These are phyloP conservation scores for Candida palmyrensis DNA, from an alignment of 805 yeast genomes.

Conservation along the genomic window DNA sequence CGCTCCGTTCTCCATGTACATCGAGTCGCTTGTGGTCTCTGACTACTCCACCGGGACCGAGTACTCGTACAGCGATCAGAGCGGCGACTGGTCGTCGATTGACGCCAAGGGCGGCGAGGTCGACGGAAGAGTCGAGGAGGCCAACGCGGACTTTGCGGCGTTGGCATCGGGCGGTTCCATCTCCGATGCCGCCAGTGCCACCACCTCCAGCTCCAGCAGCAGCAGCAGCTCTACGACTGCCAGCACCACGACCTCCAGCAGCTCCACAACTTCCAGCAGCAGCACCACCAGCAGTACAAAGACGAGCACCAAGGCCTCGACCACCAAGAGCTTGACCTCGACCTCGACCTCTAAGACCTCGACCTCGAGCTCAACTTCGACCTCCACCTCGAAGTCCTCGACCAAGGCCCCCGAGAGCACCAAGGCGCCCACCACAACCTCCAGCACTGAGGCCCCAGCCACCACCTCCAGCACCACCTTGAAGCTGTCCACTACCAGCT, in stretches of 20 bases:
- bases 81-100: slow-evolving; percentile 61
- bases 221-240: slow-evolving; percentile 1
- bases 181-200: slow-evolving; percentile 11
- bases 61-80: slow-evolving; percentile 49
- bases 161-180: slow-evolving; percentile 29
- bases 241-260: slow-evolving; percentile 8
- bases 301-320: slow-evolving; percentile 5
- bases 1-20: slow-evolving; percentile 66
- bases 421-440: slow-evolving; percentile 3
- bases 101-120: slow-evolving; percentile 53
- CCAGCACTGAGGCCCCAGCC: slow-evolving; percentile 4
- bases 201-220: slow-evolving; percentile 2
- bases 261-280: slow-evolving; percentile 5
- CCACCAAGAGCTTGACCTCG: slow-evolving; percentile 7
- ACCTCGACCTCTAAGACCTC: slow-evolving; percentile 8
- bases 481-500: too few species aligned
- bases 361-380: slow-evolving; percentile 3
- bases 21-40: slow-evolving; percentile 55
- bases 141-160: slow-evolving; percentile 25
- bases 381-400: neutral
- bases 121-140: slow-evolving; percentile 51
- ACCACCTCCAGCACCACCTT: too few species aligned
- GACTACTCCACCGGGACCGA: slow-evolving; percentile 65
- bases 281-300: slow-evolving; percentile 4
- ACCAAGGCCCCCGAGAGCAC: slow-evolving; percentile 3